Evolutionary conservation across 805 yeast species (phyloP).

Genomic region (Wickerhamomyces pijperi): DNA sequence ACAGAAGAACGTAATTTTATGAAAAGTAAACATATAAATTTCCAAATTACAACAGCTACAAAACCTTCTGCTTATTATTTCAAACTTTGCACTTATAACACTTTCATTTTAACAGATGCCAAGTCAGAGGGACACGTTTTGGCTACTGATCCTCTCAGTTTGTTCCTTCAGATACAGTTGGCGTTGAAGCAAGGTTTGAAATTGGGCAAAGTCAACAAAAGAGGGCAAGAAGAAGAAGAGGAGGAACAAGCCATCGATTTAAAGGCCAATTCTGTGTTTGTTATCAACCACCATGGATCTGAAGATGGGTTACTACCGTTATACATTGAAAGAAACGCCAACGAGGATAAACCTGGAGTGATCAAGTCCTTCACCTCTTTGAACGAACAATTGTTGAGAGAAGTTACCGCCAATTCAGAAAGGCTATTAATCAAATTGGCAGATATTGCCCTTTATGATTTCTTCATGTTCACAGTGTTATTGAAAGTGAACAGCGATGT

Average conservation of each 20-base stretch:
- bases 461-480: slow-evolving; percentile 29
- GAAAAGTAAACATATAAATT: slow-evolving; percentile 15
- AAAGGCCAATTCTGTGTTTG: slow-evolving; percentile 25
- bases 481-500: slow-evolving; percentile 11
- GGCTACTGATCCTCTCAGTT: slow-evolving; percentile 52
- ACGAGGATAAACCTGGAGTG: slow-evolving; percentile 17
- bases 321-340: slow-evolving; percentile 34
- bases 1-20: slow-evolving; percentile 17
- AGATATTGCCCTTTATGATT: slow-evolving; percentile 38
- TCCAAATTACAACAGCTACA: slow-evolving; percentile 5
- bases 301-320: slow-evolving; percentile 42
- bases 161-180: slow-evolving; percentile 34
- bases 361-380: slow-evolving; percentile 26
- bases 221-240: slow-evolving; percentile 1
- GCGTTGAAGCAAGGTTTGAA: slow-evolving; percentile 31
- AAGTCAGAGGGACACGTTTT: slow-evolving; percentile 21
- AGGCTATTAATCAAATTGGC: slow-evolving; percentile 27
- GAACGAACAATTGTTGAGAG: slow-evolving; percentile 24
- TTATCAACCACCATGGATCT: slow-evolving; percentile 38
- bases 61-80: slow-evolving; percentile 21
- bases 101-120: too few relatives aligned
- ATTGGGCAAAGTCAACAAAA: slow-evolving; percentile 24
- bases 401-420: slow-evolving; percentile 22
- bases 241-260: slow-evolving; percentile 5
- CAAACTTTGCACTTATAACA: slow-evolving; percentile 43